Conservation (phyloP, 1,284 basidiomycete genomes). For the Apiotrichum mycotoxinovorans region DNA sequence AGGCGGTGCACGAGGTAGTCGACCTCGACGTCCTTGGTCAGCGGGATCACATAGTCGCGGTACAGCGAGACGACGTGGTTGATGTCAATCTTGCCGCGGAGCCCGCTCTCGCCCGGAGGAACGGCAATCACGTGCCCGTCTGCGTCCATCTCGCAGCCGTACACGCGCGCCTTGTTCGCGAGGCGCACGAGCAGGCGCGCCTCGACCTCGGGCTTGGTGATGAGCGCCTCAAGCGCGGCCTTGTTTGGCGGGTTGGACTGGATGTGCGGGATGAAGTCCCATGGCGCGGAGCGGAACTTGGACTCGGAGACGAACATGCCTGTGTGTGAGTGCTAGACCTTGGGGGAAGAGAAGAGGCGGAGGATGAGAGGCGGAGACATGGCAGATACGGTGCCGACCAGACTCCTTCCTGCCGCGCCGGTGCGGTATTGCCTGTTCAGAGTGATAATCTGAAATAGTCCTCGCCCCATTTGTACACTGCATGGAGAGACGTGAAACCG, state of each 20-base stretch:
- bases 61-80: slow-evolving; percentile 90
- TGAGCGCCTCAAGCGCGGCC: slow-evolving; percentile 71
- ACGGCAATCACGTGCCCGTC: slow-evolving; percentile 59
- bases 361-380: slow-evolving; percentile 1
- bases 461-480: too few relatives aligned
- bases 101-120: slow-evolving; percentile 32
- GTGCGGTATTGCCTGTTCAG: too few relatives aligned
- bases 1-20: slow-evolving; percentile 83
- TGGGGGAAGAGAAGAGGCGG: neutral
- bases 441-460: too few relatives aligned
- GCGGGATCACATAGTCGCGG: slow-evolving; percentile 88
- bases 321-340: slow-evolving; percentile 43
- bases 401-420: too few relatives aligned
- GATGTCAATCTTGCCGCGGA: slow-evolving; percentile 73
- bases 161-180: slow-evolving; percentile 85
- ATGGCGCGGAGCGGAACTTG: slow-evolving; percentile 82
- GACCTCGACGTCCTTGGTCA: slow-evolving; percentile 98
- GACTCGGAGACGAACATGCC: slow-evolving; percentile 98
- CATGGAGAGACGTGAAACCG: too few relatives aligned
- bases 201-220: slow-evolving; percentile 96
- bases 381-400: too few relatives aligned
- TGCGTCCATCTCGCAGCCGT: slow-evolving; percentile 82
- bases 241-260: slow-evolving; percentile 62
- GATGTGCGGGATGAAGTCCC: slow-evolving; percentile 88
- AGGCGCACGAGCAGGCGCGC: slow-evolving; percentile 78